phyloP scores from a whole-genome alignment of 208 protist genomes.

The Balamuthia mandrillaris region DNA sequence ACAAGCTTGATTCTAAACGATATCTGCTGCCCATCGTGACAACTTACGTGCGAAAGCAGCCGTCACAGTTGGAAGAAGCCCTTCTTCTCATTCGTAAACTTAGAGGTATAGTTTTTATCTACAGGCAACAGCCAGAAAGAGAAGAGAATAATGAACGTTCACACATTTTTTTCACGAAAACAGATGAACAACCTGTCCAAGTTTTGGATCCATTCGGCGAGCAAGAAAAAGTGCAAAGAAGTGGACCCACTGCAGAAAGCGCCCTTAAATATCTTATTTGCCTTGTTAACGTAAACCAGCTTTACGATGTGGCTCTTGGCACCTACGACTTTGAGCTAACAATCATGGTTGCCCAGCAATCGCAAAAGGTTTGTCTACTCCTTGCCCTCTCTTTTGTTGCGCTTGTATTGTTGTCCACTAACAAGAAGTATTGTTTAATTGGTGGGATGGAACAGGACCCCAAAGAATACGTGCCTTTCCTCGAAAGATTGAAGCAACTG shows the following conservation, averaged over 20 bases:
- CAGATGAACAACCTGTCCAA: constrained; percentile 26
- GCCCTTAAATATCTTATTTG: constrained; percentile 59
- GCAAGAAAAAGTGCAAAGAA: background rate
- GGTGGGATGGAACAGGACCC: constrained; percentile 56
- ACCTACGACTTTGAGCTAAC: constrained; percentile 70
- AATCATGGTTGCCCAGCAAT: constrained; percentile 66
- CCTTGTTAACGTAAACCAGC: constrained; percentile 61
- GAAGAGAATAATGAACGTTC: background rate
- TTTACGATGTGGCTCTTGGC: constrained; percentile 66
- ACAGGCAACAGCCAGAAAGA: constrained; percentile 48
- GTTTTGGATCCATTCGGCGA: constrained; percentile 29
- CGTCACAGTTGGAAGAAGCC: constrained; percentile 43
- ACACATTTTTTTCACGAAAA: background rate
- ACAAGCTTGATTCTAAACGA: constrained; percentile 7
- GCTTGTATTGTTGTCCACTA: background rate
- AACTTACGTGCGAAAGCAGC: constrained; percentile 19
- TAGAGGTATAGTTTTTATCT: background rate
- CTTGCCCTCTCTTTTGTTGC: background rate
- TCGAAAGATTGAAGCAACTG: constrained; percentile 49
- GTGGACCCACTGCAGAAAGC: constrained; percentile 29
- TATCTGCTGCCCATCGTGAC: constrained; percentile 45
- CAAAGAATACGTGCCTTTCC: constrained; percentile 68
- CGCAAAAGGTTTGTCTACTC: constrained; percentile 45
- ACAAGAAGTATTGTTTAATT: background rate
- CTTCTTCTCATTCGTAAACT: constrained; percentile 38